Base-by-base conservation (phyloP, 2,329 filamentous ascomycete genomes). In the Colletotrichum orchidophilum region DNA sequence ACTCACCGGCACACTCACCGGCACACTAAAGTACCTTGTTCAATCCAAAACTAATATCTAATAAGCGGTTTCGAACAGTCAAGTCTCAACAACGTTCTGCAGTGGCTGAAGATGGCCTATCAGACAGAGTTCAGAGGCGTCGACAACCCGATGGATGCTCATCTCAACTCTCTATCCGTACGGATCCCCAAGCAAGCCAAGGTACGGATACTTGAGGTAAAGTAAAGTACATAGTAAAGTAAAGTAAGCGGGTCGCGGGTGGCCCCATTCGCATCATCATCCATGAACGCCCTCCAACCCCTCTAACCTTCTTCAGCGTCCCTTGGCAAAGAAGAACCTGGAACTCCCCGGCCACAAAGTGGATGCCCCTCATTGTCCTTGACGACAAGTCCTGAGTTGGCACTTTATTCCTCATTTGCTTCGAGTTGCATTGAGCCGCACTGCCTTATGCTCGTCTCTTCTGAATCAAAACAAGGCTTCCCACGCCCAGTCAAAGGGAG, bases 391-490 rank as follows among this genome's bases (percentile, higher is more conserved):
- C 46, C 63, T 61, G 66, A 54, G 49, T 49, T 59, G 39, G 49
- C 13, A 66, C 54, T 35, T 31, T n/a, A 60, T 27, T 53, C 49
- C 64, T 70, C 54, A 59, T n/a, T 66, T 60, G 62, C 46, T 62
- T n/a, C 39, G 39, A 8, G 39, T 70, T 60, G 35, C 62, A 69
- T 61, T 35, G 26, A 21, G 39, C 46, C 46, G 26, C 29, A 46
- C 29, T 57, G 21, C 29, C 1, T 35, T 39, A 39, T 58, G 54
- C 31, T 33, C 59, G 39, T 60, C 13, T 31, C 15, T 24, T 13
- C 31, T 62, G 58, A 59, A 63, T 63, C 68, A 68, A 71, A 68
- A 63, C 58, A 62, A 53, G 26, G 53, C 49, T 68, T 53, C 15
- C 18, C 21, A 63, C 46, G 26, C 58, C 63, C 18, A 57, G 57